These are phyloP conservation scores for Debaryomyces singareniensis DNA, from an alignment of 1,139 yeast genomes.

Conservation along the genomic window DNA sequence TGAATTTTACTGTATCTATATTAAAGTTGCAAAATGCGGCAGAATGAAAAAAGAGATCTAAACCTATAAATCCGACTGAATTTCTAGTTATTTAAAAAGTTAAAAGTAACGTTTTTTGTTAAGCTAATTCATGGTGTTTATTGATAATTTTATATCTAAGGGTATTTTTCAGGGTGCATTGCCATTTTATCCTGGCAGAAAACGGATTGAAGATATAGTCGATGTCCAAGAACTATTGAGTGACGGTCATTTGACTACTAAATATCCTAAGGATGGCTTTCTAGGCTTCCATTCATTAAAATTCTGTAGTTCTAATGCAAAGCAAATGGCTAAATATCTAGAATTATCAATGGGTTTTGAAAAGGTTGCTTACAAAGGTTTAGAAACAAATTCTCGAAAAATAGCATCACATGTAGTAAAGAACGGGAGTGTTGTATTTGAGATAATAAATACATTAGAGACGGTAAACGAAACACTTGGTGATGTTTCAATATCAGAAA, in stretches of 20 bases:
- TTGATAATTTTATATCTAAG: background rate
- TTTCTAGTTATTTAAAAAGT: no score
- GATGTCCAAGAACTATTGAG: slow-evolving; percentile 16
- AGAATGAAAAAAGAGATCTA: no score
- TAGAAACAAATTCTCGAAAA: slow-evolving; percentile 60
- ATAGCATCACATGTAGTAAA: slow-evolving; percentile 55
- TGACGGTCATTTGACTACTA: slow-evolving; percentile 17
- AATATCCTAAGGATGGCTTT: slow-evolving; percentile 25
- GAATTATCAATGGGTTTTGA: slow-evolving; percentile 56
- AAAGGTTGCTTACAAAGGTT: slow-evolving; percentile 55
- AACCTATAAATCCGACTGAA: no score
- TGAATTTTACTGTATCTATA: no score
- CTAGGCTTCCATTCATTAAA: slow-evolving; percentile 26
- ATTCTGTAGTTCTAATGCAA: slow-evolving; percentile 51
- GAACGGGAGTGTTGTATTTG: slow-evolving; percentile 54
- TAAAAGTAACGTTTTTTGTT: no score
- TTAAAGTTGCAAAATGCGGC: no score
- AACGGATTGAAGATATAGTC: slow-evolving; percentile 15
- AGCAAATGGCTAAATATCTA: slow-evolving; percentile 52
- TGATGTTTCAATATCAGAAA: slow-evolving; percentile 10
- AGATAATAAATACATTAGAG: slow-evolving; percentile 28
- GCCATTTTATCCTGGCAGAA: slow-evolving; percentile 17
- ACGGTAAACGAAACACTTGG: slow-evolving; percentile 12
- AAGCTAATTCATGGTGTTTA: no score
- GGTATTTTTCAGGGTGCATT: slow-evolving; percentile 8